phyloP scores from a whole-genome alignment of 345 rosid genomes.

The Ceriops zippeliana region DNA sequence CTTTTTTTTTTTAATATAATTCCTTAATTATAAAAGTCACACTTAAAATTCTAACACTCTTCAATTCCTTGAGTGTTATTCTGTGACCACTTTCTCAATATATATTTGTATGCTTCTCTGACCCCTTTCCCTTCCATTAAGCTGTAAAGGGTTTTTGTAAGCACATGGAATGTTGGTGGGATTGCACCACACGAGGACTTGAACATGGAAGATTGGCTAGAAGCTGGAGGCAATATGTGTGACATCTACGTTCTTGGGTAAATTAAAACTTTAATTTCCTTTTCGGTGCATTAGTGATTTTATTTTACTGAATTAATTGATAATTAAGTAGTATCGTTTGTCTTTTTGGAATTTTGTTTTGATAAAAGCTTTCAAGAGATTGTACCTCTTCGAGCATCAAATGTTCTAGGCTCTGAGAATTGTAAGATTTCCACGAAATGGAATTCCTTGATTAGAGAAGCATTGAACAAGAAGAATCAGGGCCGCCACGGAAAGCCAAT shows the following conservation, averaged over 20 bases:
- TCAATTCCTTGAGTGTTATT: too few species aligned
- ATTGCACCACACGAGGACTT: slow-evolving; percentile 53
- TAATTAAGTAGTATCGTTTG: too few species aligned
- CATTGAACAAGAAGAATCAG: slow-evolving; percentile 43
- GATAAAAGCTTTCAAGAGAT: slow-evolving; percentile 64
- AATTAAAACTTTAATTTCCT: neutral
- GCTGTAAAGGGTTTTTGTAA: slow-evolving; percentile 51
- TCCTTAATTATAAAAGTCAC: neutral
- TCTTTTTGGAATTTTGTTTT: too few species aligned
- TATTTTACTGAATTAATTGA: too few species aligned
- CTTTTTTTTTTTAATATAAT: neutral
- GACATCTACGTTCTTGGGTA: slow-evolving; percentile 90
- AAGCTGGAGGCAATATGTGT: slow-evolving; percentile 35
- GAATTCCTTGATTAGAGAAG: slow-evolving; percentile 59
- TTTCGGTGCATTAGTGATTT: neutral
- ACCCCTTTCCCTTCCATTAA: too few species aligned
- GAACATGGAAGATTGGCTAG: slow-evolving; percentile 65
- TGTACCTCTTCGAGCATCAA: slow-evolving; percentile 62
- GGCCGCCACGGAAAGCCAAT: neutral
- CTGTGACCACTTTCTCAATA: too few species aligned
- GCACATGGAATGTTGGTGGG: slow-evolving; percentile 95
- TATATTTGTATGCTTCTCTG: too few species aligned
- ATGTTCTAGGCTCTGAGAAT: slow-evolving; percentile 60
- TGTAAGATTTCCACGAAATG: slow-evolving; percentile 47
- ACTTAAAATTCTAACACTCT: too few species aligned